Base-by-base conservation (phyloP, 805 yeast genomes). In the Pachysolen tannophilus region DNA sequence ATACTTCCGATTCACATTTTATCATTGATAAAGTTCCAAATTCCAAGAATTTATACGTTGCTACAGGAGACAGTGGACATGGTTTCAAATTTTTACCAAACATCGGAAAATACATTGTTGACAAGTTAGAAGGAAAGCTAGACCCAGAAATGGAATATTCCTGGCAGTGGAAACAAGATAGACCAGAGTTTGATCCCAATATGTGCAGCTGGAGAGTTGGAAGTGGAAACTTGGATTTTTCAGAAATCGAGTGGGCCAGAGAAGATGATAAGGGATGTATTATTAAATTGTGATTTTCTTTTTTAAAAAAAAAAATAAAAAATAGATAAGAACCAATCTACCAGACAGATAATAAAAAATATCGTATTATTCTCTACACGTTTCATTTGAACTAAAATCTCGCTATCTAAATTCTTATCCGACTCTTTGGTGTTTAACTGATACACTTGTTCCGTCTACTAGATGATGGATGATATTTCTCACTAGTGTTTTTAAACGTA, bases 11-110 rank as follows among this genome's bases (percentile, higher is more conserved):
- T 37, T 51, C 62, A 6, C 59, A 66, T 37, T 66, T 65, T 35
- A 45, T 67, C 10, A 58, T 67, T 16, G 68, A 65, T 41, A 39
- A 39, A 19, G 53, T 60, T 16, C 73, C 72, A 2, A 43, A 44
- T 2, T 41, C 42, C 13, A 28, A 36, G 1, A 57, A 56, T 19
- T 49, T 63, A 2, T 55, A 41, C 33, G 61, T 68, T n/a, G 71
- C 69, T 0, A 53, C 67, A 8, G 75, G 75, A 13, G 73, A 67
- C 43, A 60, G 72, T 3, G 70, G 72, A 7, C 73, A 67, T 46
- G 69, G 58, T 4, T 67, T 59, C 48, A 68, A 67, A 45, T 63
- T 63, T 30, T 42, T 68, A 36, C 75, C 75, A 11, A 61, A 55
- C 28, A 64, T 68, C 33, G 73, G 75, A 1, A 56, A 54, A 35